These are phyloP conservation scores for Acanthamoeba culbertsoni DNA, from an alignment of 208 protist species.

Conservation along the genomic window DNA sequence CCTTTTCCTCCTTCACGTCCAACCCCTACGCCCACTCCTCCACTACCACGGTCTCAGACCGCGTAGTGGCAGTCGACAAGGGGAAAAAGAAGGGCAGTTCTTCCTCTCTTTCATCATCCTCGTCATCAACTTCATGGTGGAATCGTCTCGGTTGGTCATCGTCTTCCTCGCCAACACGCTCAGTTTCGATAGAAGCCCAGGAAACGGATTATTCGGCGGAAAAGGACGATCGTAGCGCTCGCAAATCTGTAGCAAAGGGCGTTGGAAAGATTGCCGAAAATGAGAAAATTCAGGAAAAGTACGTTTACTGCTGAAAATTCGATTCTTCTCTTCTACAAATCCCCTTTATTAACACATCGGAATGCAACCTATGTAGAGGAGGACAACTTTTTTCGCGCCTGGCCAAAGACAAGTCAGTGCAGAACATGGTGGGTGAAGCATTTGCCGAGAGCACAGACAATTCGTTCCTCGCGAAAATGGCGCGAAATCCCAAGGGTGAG, in stretches of 20 bases:
- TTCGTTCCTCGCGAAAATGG: background rate
- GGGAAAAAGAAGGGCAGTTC: too few relatives aligned
- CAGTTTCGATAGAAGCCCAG: background rate
- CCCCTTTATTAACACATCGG: background rate
- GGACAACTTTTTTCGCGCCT: background rate
- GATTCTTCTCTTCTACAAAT: background rate
- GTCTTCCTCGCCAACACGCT: background rate
- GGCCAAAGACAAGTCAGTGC: background rate
- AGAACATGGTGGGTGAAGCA: constrained; percentile 5
- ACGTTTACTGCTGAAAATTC: background rate
- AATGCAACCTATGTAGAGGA: background rate
- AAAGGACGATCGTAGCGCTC: background rate
- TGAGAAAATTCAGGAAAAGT: background rate
- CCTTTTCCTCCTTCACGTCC: background rate
- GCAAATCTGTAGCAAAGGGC: background rate
- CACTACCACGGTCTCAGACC: background rate
- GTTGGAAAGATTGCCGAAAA: background rate
- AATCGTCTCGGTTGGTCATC: background rate
- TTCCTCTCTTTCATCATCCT: too few relatives aligned
- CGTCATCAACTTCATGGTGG: background rate
- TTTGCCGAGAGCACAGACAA: background rate
- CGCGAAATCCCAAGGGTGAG: background rate
- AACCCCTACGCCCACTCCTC: background rate
- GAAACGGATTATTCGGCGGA: background rate
- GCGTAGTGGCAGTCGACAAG: background rate